Percentiles rank a stretch among this genome's conserved stretches.
These are phyloP conservation scores for Colletotrichum sp. DNA, from an alignment of 2,329 filamentous ascomycete species.

Conservation along the genomic window DNA sequence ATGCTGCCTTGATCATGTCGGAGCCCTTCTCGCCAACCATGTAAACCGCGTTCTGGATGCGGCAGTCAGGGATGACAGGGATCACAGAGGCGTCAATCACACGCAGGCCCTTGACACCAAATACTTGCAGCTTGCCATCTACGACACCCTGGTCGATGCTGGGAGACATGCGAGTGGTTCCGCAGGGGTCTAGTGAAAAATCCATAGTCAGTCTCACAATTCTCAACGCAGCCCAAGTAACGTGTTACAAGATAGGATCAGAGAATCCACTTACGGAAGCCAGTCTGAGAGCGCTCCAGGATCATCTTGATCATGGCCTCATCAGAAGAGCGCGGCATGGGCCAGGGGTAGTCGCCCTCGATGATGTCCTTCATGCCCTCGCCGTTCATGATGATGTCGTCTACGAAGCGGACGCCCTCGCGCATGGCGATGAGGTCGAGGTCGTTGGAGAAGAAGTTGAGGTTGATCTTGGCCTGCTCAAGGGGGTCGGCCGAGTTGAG, in stretches of 20 bases:
- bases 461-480: conserved; percentile 61
- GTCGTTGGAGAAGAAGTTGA: conserved; percentile 63
- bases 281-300: conserved; percentile 63
- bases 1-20: conserved; percentile 17
- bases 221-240: rapidly evolving
- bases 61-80: conserved; percentile 59
- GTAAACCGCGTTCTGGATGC: conserved; percentile 65
- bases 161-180: conserved; percentile 57
- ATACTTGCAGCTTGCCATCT: conserved; percentile 53
- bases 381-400: conserved; percentile 62
- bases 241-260: neutral
- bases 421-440: conserved; percentile 61
- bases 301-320: conserved; percentile 60
- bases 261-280: conserved; percentile 43
- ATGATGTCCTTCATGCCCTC: conserved; percentile 61
- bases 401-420: conserved; percentile 59
- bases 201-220: neutral
- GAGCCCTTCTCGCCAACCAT: conserved; percentile 59
- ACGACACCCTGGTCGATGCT: conserved; percentile 56
- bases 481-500: conserved; percentile 61
- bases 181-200: conserved; percentile 50
- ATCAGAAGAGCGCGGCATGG: conserved; percentile 60
- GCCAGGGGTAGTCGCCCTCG: conserved; percentile 60
- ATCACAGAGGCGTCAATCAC: conserved; percentile 62
- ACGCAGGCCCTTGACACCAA: conserved; percentile 56